Evolutionary conservation across 305 asterid genomes (phyloP).

Genomic region (Fraxinus latifolia): DNA sequence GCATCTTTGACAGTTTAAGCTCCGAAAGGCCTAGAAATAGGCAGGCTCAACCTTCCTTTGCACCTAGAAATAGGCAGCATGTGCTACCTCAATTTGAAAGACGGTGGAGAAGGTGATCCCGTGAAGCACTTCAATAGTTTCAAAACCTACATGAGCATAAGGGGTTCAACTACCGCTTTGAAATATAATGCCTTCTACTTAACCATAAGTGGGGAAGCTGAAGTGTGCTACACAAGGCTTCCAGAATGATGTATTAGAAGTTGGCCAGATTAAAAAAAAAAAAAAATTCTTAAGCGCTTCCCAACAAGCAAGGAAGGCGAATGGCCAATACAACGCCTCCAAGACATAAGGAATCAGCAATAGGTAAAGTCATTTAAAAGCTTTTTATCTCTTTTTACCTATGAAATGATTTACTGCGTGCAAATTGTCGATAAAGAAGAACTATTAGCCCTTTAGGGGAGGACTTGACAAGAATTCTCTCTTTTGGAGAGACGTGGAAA

Average conservation of each 20-base stretch:
- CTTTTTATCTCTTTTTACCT: background rate
- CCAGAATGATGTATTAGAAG: background rate
- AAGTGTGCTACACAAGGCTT: background rate
- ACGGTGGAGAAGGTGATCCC: too few species aligned
- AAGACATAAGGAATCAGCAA: background rate
- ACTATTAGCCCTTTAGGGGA: background rate
- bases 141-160: too few species aligned
- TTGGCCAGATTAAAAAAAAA: background rate
- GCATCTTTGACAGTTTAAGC: too few species aligned
- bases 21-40: too few species aligned
- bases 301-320: background rate
- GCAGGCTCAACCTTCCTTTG: too few species aligned
- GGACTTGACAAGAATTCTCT: background rate
- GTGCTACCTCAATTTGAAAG: too few species aligned
- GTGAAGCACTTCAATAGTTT: too few species aligned
- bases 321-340: background rate
- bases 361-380: background rate
- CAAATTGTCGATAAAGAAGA: background rate
- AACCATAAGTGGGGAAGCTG: background rate
- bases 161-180: too few species aligned
- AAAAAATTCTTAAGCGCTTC: background rate
- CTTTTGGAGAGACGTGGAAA: background rate
- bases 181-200: too few species aligned
- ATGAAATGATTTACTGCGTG: too few species aligned
- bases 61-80: too few species aligned